Conservation (phyloP, 495 filamentous ascomycete genomes). For the Hypoxylon subgilvum region DNA sequence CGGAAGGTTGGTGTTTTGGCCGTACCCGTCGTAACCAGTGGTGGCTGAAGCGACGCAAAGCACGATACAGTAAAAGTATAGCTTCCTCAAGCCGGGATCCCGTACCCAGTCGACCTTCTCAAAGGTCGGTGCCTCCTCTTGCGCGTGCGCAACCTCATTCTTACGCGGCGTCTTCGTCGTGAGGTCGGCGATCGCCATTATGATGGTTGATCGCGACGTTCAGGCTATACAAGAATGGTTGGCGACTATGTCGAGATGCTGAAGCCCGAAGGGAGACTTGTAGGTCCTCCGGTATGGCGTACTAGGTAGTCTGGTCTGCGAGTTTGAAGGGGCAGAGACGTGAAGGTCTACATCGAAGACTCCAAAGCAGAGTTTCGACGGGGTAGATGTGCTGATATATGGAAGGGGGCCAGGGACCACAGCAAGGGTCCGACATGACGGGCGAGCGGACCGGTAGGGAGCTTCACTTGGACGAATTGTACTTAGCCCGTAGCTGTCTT, state of each 20-base stretch:
- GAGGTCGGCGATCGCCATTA: conserved; percentile 39
- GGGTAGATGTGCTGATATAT: conserved; percentile 8
- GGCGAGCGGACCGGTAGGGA: conserved; percentile 43
- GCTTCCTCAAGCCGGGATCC: conserved; percentile 65
- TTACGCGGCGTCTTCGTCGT: conserved; percentile 45
- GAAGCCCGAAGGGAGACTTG: conserved; percentile 3
- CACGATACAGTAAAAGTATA: conserved; percentile 63
- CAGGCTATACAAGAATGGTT: not conserved
- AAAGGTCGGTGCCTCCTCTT: conserved; percentile 63
- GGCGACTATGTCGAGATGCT: conserved; percentile 11
- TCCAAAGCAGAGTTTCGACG: conserved; percentile 12
- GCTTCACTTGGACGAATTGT: conserved; percentile 27
- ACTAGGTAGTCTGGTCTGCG: conserved; percentile 16
- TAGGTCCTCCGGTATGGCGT: conserved; percentile 9
- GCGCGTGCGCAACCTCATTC: conserved; percentile 43
- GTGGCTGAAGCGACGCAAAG: conserved; percentile 68
- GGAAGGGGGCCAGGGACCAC: conserved; percentile 12
- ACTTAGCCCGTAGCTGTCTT: conserved; percentile 32
- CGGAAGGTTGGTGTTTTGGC: not conserved
- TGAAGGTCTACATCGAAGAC: conserved; percentile 6
- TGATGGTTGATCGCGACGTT: conserved; percentile 13
- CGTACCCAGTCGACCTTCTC: conserved; percentile 65
- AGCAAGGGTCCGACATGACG: conserved; percentile 31
- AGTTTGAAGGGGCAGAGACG: conserved; percentile 20
- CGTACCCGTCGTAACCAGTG: conserved; percentile 70